Percentiles rank a stretch among this genome's conserved stretches.
Evolutionary conservation across 306 rosid genomes (phyloP).

Genomic region (Mucuna pruriens): DNA sequence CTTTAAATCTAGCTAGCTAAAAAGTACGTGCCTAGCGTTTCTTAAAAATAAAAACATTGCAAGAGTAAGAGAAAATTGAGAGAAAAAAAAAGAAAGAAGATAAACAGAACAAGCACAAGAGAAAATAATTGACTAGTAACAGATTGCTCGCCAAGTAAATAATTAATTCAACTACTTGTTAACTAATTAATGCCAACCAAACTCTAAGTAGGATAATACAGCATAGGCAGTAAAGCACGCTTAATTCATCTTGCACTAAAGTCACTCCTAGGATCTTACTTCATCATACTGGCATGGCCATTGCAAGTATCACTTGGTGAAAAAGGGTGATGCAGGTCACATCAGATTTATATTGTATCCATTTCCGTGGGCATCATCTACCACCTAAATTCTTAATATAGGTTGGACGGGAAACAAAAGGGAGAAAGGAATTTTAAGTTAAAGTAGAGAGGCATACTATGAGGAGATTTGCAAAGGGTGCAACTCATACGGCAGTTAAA

Average conservation of each 20-base stretch:
- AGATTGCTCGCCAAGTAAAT: background rate
- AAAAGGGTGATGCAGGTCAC: background rate
- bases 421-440: background rate
- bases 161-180: background rate
- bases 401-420: background rate
- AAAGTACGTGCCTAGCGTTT: background rate
- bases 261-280: background rate
- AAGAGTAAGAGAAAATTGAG: background rate
- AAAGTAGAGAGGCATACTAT: background rate
- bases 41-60: no score
- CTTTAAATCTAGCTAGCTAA: background rate
- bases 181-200: background rate
- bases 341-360: background rate
- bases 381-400: background rate
- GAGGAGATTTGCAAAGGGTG: background rate
- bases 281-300: background rate
- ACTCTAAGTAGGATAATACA: background rate
- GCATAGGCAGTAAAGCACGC: background rate
- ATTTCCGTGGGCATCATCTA: constrained; percentile 1
- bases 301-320: background rate
- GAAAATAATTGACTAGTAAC: no score
- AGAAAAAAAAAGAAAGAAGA: no score
- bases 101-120: no score
- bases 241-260: background rate
- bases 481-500: background rate